A percentile compares a stretch with the other conserved stretches of the same genome.
Evolutionary conservation across 2,329 filamentous ascomycete species (phyloP).

Genomic region (Diplodia scrobiculata): DNA sequence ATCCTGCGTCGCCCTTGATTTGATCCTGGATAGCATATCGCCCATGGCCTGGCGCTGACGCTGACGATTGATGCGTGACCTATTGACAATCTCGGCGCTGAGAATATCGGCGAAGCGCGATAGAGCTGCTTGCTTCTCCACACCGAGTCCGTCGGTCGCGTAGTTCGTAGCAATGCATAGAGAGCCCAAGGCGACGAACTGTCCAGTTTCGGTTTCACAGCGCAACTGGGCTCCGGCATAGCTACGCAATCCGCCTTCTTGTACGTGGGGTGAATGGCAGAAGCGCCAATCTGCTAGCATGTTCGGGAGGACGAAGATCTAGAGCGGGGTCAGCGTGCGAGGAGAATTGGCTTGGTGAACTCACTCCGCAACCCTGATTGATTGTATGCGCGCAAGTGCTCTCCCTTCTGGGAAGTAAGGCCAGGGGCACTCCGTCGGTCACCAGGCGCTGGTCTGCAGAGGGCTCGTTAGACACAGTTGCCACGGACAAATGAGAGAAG

Average conservation of each 20-base stretch:
- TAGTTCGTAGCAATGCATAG: constrained; percentile 50
- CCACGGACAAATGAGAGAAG: background rate
- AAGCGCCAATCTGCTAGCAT: constrained; percentile 53
- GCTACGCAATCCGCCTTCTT: constrained; percentile 45
- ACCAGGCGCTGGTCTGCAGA: constrained; percentile 45
- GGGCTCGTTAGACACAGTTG: background rate
- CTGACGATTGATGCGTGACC: constrained; percentile 45
- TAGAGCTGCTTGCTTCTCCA: constrained; percentile 40
- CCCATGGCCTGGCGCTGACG: constrained; percentile 46
- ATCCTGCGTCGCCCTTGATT: constrained; percentile 31
- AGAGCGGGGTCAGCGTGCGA: background rate
- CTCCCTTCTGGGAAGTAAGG: constrained; percentile 51
- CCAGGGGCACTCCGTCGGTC: constrained; percentile 48
- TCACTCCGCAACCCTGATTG: constrained; percentile 40
- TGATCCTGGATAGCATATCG: constrained; percentile 38
- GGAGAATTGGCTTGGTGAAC: constrained; percentile 29
- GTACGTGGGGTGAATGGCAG: constrained; percentile 46
- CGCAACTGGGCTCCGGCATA: constrained; percentile 50
- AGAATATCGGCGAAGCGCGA: constrained; percentile 47
- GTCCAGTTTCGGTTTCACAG: constrained; percentile 46
- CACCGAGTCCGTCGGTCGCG: constrained; percentile 38
- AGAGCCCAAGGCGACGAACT: constrained; percentile 48
- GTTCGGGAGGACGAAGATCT: constrained; percentile 49
- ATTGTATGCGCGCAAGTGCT: constrained; percentile 52
- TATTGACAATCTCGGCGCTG: constrained; percentile 48